These are phyloP conservation scores for Camelina sativa DNA, from an alignment of 345 rosid species.

Conservation along the genomic window DNA sequence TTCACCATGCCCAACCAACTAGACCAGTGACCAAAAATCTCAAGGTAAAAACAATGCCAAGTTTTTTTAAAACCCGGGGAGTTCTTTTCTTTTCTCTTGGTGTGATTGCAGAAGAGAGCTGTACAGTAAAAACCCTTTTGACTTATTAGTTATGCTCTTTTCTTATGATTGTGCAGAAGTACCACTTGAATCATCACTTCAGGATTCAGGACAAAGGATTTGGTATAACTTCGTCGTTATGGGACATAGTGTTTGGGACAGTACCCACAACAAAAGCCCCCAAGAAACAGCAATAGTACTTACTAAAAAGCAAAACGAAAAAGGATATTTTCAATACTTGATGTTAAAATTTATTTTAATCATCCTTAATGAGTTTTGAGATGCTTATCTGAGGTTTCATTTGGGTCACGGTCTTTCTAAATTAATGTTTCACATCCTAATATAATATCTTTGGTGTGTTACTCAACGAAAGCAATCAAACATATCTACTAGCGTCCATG, in stretches of 20 bases:
- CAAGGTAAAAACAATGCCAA: constrained; percentile 61
- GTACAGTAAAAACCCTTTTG: not conserved
- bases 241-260: constrained; percentile 91
- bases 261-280: constrained; percentile 61
- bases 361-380: constrained; percentile 33
- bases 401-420: constrained; percentile 38
- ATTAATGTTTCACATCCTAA: constrained; percentile 30
- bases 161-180: constrained; percentile 59
- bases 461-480: no score
- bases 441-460: constrained; percentile 5
- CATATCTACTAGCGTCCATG: no score
- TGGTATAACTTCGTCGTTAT: constrained; percentile 87
- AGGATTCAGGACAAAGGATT: constrained; percentile 84
- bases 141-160: not conserved
- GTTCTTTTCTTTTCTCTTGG: not conserved
- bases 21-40: constrained; percentile 59
- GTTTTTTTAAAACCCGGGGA: not conserved
- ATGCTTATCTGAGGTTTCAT: constrained; percentile 37
- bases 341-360: constrained; percentile 18
- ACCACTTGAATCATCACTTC: constrained; percentile 96
- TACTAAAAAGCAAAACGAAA: constrained; percentile 4
- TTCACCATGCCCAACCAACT: constrained; percentile 94
- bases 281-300: constrained; percentile 38
- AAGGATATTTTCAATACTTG: constrained; percentile 1
- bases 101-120: not conserved